These are phyloP conservation scores for Aspergillus carlsbadensis DNA, from an alignment of 495 filamentous ascomycete genomes.

Conservation along the genomic window DNA sequence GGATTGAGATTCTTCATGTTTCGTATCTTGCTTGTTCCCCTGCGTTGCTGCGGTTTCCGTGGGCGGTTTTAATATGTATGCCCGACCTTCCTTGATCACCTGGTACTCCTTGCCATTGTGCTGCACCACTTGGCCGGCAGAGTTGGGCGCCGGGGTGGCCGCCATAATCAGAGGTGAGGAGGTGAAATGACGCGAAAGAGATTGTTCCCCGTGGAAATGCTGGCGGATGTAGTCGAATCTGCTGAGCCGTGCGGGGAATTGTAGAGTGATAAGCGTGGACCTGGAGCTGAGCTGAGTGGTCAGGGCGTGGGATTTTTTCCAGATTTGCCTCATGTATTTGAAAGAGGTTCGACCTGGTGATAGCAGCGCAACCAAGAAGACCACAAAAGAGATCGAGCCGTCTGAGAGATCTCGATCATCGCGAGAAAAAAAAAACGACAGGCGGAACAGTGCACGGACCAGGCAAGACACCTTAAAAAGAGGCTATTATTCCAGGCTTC, in stretches of 20 bases:
- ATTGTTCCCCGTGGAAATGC: not conserved
- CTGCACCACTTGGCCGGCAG: conserved; percentile 24
- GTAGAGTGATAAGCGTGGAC: not conserved
- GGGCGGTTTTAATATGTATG: conserved; percentile 62
- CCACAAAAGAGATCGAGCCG: not conserved
- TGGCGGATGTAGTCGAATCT: not conserved
- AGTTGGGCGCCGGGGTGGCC: not conserved
- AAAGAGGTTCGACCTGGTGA: not conserved
- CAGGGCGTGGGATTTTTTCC: not conserved
- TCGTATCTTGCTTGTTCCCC: conserved; percentile 39
- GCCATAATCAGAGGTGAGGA: not conserved
- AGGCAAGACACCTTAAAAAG: conserved; percentile 1
- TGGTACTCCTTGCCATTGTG: conserved; percentile 54
- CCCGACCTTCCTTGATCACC: conserved; percentile 67
- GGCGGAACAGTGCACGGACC: conserved; percentile 1
- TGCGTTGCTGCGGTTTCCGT: conserved; percentile 46
- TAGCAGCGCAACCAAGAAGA: not conserved
- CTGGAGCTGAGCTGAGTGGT: not conserved
- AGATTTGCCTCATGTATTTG: conserved; percentile 1
- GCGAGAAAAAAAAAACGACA: not conserved
- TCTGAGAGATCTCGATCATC: not conserved
- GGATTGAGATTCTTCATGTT: conserved; percentile 58
- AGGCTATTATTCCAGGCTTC: too few species aligned
- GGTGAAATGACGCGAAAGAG: not conserved
- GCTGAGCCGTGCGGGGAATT: not conserved